These are phyloP conservation scores for Trichoderma brevicompactum DNA, from an alignment of 2,329 filamentous ascomycete genomes.

Conservation along the genomic window DNA sequence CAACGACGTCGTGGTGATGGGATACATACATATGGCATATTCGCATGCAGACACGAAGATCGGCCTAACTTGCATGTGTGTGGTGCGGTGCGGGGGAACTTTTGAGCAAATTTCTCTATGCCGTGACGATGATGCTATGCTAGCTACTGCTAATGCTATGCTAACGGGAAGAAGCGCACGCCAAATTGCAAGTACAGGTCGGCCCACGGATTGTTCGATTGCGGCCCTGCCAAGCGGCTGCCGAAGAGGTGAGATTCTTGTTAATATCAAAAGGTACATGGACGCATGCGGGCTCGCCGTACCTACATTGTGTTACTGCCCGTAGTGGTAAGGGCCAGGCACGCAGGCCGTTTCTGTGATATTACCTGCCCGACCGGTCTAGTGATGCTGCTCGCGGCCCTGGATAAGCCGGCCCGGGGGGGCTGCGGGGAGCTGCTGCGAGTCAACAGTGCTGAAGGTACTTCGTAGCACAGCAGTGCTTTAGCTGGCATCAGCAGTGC, in stretches of 20 bases:
- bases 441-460: constrained; percentile 5
- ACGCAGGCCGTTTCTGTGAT: constrained; percentile 7
- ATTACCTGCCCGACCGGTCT: constrained; percentile 27
- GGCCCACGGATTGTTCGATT: constrained; percentile 22
- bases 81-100: not conserved
- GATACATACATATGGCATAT: not conserved
- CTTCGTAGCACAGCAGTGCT: no score
- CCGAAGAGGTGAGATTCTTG: constrained; percentile 17
- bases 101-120: not conserved
- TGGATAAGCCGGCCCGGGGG: not conserved
- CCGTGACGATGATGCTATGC: not conserved
- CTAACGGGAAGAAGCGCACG: not conserved
- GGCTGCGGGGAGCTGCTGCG: constrained; percentile 10
- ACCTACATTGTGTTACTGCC: constrained; percentile 15
- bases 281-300: constrained; percentile 25
- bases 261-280: not conserved
- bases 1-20: constrained; percentile 21
- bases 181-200: constrained; percentile 3
- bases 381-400: constrained; percentile 11
- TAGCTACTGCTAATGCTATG: not conserved
- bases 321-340: not conserved
- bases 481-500: no score
- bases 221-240: constrained; percentile 10
- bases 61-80: no score
- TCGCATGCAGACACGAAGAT: no score